These are phyloP conservation scores for Penicillium expansum DNA, from an alignment of 2,329 filamentous ascomycete genomes.

Conservation along the genomic window DNA sequence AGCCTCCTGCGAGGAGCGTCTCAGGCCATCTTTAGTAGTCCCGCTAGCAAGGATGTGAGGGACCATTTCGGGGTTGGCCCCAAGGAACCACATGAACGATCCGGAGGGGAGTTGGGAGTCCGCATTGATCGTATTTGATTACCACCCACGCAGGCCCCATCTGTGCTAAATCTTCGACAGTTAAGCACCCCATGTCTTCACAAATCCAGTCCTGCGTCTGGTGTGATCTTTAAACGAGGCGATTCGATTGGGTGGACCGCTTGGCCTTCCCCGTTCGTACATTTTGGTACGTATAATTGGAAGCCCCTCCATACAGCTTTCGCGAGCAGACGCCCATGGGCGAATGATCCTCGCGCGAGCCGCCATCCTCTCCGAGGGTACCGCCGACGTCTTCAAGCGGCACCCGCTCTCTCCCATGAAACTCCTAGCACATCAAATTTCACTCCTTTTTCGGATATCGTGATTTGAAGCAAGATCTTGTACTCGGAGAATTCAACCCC, in stretches of 20 bases:
- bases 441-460: conserved; percentile 12
- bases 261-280: conserved; percentile 24
- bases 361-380: conserved; percentile 23
- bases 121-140: conserved; percentile 15
- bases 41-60: conserved; percentile 5
- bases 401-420: conserved; percentile 29
- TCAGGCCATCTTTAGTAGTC: conserved; percentile 4
- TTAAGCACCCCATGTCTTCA: conserved; percentile 4
- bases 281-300: conserved; percentile 29
- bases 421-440: conserved; percentile 21
- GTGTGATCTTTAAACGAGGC: conserved; percentile 1
- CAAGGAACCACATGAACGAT: conserved; percentile 9
- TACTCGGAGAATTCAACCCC: conserved; percentile 18
- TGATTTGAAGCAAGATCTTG: conserved; percentile 14
- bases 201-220: conserved; percentile 1
- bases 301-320: conserved; percentile 26
- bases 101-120: conserved; percentile 7
- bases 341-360: conserved; percentile 23
- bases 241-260: conserved; percentile 10
- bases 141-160: conserved; percentile 10
- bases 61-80: conserved; percentile 1
- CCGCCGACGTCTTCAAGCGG: conserved; percentile 17
- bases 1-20: not conserved
- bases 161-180: not conserved
- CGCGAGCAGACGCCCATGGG: conserved; percentile 21